Base-by-base conservation (phyloP, 2,329 filamentous ascomycete genomes). In the Diplodia corticola region DNA sequence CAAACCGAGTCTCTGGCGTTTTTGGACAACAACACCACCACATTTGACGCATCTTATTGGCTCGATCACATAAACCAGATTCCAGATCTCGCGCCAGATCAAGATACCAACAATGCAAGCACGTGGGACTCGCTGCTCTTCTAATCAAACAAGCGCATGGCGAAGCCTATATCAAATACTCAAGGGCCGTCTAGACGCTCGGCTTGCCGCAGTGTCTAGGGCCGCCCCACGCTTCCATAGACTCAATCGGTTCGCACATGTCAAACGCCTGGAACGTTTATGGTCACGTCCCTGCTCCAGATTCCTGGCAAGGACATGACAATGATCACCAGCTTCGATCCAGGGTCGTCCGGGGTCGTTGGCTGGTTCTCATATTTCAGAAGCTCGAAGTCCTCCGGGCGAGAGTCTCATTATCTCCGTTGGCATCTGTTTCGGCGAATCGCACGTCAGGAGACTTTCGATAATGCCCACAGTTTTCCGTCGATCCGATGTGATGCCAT, bases 321-420 rank as follows among this genome's bases (percentile, higher is more conserved):
- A 7, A n/a, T 9, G 5, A 44, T 44, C 3, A 7, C 6, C 37
- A 7, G 17, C 17, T 26, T 26, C 22, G 48, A 28, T 6, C 7
- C 20, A 24, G 48, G 22, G 26, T 24, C 48, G 6, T 24, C 13
- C 5, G 5, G 37, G 22, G 24, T 50, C 3, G 15, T 22, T 28
- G 22, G 48, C 24, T 26, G 48, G 24, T n/a, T 50, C 22, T 20
- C 17, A 44, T 10, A n/a, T 40, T 40, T 15, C 17, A 24, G 12
- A 40, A 57, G 30, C 9, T 9, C 17, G 35, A 37, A 24, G 33
- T 9, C 17, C 7, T 26, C 54, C 54, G 54, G 54, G 15, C 40
- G 54, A 57, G 54, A 44, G 35, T 15, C 13, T 26, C 54, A 40
- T 44, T 57, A 57, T 57, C 54, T 57, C 54, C 54, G 54, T 20